Evolutionary conservation across 2,329 filamentous ascomycete species (phyloP), one percentile per base, ranked within the genome.

Genomic region (Bisporella sp.): DNA sequence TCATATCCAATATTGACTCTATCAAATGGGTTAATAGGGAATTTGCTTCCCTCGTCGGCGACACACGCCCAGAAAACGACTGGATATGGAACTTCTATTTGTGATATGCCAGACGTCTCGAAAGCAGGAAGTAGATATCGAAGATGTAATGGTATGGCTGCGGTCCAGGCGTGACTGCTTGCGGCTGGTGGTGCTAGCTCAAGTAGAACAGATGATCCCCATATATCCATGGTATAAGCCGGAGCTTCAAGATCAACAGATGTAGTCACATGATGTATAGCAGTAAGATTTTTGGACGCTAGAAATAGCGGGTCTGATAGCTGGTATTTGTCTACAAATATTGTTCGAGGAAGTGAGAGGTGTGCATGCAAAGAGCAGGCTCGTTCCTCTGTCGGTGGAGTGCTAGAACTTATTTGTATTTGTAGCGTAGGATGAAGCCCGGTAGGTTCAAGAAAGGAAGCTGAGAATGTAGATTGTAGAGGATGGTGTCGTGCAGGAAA

Each of bases 181-280:
- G 6, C 58, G 5, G 58, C 11, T 1, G 60, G 53, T 0, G 85
- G 80, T 0, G 80, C 78, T 39, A 97, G 75, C 64, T 93, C 84
- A 21, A 96, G 69, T 4, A 96, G 75, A 12, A 89, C 74, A 12
- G 78, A 81, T 0, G 86, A 91, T 5, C 92, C 92, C 92, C 92
- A 96, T 32, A 75, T 68, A 5, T 76, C 64, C 31, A 89, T 77
- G 1, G 84, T 81, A 73, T 95, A 97, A 60, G 85, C 85, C 1
- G 92, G 92, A 0, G 89, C 90, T 71, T 97, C 92, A 48, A 97
- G 82, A 59, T 97, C 91, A 5, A 91, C 87, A 21, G 89, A 87
- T 9, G 87, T 79, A 30, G 82, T 82, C 11, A 89, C 77, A 56
- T 85, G 81, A 42, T 77, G 82, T 40, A 95, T 71, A 2, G 78